Base-by-base conservation (phyloP, 345 rosid genomes). In the Gossypium raimondii region DNA sequence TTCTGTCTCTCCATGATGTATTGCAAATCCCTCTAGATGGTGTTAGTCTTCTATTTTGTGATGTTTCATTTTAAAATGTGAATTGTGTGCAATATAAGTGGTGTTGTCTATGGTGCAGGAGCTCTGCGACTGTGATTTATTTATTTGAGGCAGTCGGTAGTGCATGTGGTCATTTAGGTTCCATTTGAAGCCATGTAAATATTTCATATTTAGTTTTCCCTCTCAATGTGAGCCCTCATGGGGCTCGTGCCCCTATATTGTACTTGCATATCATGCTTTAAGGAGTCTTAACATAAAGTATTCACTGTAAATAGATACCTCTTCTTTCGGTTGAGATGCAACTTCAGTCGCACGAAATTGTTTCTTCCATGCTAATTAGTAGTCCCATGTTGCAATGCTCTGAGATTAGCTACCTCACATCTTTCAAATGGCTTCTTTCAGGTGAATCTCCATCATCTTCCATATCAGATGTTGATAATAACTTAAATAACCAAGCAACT, bases 401-500 rank as follows among this genome's bases (percentile, higher is more conserved):
- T 63, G 48, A 67, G 72, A 67, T 34, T 9, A 59, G 59, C 72
- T 9, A 68, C 65, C 63, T 67, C 61, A 58, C 55, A 14, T 16
- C 22, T 75, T 66, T 73, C 34, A 43, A 71, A 69, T 78, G 68
- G 55, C 78, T 80, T 75, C 76, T 72, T 71, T 76, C 82, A 92
- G 97, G 97, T 80, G 97, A 92, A 78, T 93, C 97, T 57, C 97
- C 98, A 43, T 92, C 96, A 48, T 93, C 97, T 63, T 89, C 94
- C 17, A 85, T 89, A 77, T 93, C 97, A 5, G 98, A 93, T 80
- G 81, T 89, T 34, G 98, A 93, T 79, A 66, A 66, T 66, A 88
- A 84, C 83, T 80, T 87, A 75, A 86, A 81, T 74, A 86, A 86
- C 79, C 90, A 86, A 79, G 83, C 81, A 67, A 70, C 81, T 63